Evolutionary conservation across 2,329 filamentous ascomycete species (phyloP).

Genomic region (Calonectria crousiana): DNA sequence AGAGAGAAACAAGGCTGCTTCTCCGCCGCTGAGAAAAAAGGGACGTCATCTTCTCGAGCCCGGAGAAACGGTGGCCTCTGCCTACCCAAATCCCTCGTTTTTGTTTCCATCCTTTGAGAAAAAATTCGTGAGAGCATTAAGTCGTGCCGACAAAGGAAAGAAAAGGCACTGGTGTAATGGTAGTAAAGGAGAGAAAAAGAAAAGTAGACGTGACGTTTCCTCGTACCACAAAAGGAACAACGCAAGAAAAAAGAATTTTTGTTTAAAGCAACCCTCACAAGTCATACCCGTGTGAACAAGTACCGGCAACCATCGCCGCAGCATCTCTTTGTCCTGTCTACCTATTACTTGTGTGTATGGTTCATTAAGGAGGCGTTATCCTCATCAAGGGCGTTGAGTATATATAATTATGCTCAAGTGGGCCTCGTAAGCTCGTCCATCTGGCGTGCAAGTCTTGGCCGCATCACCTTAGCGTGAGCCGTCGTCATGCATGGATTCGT

Average conservation of each 20-base stretch:
- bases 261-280: constrained; percentile 34
- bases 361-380: constrained; percentile 42
- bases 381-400: constrained; percentile 28
- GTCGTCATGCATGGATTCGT: constrained; percentile 20
- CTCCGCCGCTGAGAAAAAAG: constrained; percentile 16
- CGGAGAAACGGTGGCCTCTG: constrained; percentile 5
- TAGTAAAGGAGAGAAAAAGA: constrained; percentile 31
- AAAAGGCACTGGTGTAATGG: constrained; percentile 30
- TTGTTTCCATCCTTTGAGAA: constrained; percentile 10
- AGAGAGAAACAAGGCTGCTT: background rate
- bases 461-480: constrained; percentile 15
- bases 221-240: constrained; percentile 43
- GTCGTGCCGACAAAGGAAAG: constrained; percentile 25
- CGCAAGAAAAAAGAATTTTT: constrained; percentile 44
- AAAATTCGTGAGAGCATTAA: constrained; percentile 44
- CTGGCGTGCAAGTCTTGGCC: constrained; percentile 6
- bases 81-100: background rate
- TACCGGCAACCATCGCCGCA: constrained; percentile 37
- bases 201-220: constrained; percentile 43
- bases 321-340: constrained; percentile 43
- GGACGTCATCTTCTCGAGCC: constrained; percentile 25
- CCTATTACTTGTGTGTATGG: constrained; percentile 43
- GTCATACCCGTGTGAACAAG: constrained; percentile 42
- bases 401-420: constrained; percentile 21
- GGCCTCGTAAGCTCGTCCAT: constrained; percentile 24